Base-by-base conservation (phyloP, 2,329 filamentous ascomycete genomes). In the Aureobasidium sp. region DNA sequence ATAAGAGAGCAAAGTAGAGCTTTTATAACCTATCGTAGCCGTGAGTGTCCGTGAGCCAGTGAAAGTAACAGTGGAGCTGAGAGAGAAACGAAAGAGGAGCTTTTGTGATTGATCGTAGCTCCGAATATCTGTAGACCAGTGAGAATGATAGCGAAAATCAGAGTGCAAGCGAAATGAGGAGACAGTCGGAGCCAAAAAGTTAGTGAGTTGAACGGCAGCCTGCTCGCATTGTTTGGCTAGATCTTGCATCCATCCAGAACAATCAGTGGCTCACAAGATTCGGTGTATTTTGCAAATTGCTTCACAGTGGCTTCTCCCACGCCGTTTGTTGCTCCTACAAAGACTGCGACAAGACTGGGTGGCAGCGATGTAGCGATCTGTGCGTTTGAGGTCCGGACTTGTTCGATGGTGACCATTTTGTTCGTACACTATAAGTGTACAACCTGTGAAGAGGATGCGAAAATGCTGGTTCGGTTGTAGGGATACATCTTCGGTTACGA, bases 401-500 rank as follows among this genome's bases (percentile, higher is more conserved):
- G 63, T 15, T 65, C 32, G 34, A 74, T 64, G 44, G 70, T 61
- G 30, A 76, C 74, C 74, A 77, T 76, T 45, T 7, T 41, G 37
- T 21, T 21, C 21, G 21, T 21, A 21, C 21, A 21, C 21, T 21
- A 21, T 21, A 21, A 21, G 21, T 21, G 21, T 21, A 21, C 21
- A 21, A 21, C 21, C 21, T 21, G 21, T 21, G 21, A 21, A 21
- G 21, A 21, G 21, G 21, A 21, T 21, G 21, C 21, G 21, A 21
- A 21, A 21, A 21, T 21, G 21, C 21, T 21, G 88, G 39, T 90
- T 91, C 69, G 87, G 91, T 63, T 90, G 91, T 77, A 90, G 90
- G 87, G 90, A 89, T 86, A 89, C 66, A 88, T 86, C 1, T 90
- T 90, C 72, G 88, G 88, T 6, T 89, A 88, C 71, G 79, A 90